phyloP scores from a whole-genome alignment of 2,329 filamentous ascomycete genomes.

The Chaetomiaceae sp. region DNA sequence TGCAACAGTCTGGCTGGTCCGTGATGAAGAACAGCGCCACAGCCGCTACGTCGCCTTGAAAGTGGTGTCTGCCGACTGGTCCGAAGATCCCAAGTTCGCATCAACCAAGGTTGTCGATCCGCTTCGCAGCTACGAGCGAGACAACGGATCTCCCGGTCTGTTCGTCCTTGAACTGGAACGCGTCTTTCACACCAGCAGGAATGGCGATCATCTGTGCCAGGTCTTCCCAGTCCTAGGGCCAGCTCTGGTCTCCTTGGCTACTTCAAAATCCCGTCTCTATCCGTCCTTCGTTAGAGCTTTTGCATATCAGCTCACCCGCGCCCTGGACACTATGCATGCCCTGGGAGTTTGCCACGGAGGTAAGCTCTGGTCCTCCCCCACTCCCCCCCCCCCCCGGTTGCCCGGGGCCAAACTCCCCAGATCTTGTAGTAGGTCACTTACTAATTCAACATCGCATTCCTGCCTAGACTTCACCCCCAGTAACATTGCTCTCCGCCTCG shows the following conservation, averaged over 20 bases:
- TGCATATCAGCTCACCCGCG: neutral
- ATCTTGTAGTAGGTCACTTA: neutral
- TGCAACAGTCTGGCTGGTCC: slow-evolving; percentile 1
- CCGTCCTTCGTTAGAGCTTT: neutral
- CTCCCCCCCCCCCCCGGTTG: no score
- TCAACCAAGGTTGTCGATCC: neutral
- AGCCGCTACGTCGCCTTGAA: slow-evolving; percentile 4
- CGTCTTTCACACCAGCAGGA: slow-evolving; percentile 1
- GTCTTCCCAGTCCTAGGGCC: neutral
- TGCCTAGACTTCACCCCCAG: neutral
- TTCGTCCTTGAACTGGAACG: slow-evolving; percentile 1
- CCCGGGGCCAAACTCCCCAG: no score
- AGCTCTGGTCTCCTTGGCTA: neutral
- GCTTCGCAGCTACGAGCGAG: neutral
- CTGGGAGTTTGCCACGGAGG: slow-evolving; percentile 4
- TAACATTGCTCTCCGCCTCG: neutral
- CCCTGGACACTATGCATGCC: neutral
- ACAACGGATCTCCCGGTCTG: neutral
- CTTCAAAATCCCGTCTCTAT: neutral
- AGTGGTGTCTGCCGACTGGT: neutral
- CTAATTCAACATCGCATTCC: neutral
- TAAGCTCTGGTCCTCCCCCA: neutral
- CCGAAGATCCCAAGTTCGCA: neutral
- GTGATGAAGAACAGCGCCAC: neutral
- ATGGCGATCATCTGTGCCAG: slow-evolving; percentile 1